Evolutionary conservation across 2,329 filamentous ascomycete genomes (phyloP), one percentile per base, ranked within the genome.

Genomic region (Emergomyces orientalis): DNA sequence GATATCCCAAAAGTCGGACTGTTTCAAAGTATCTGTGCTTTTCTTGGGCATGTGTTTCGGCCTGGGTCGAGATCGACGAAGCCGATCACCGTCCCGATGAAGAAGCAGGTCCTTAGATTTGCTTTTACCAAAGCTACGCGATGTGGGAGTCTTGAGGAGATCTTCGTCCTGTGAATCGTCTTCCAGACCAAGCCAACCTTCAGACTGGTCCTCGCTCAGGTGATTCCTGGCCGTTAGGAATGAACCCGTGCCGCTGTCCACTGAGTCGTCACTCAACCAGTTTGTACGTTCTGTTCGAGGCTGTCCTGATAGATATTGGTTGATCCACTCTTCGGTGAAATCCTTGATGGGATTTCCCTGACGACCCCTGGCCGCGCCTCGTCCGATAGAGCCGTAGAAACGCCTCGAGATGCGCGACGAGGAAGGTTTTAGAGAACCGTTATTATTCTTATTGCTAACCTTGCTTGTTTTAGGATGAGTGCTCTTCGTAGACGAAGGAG

Each of bases 321-420:
- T 88, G 67, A 94, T 91, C 90, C 90, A 93, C 78, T 91, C 88
- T 74, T 92, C 88, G 0, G 88, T 91, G 61, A 92, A 82, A 64
- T 87, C 86, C 66, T 73, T 72, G 63, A 76, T 76, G 1, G 76
- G 74, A 58, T 73, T 74, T 34, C 70, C 73, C 63, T 66, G 70
- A 66, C 69, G 70, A 43, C 63, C 59, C 52, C 59, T 30, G 49
- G 63, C 65, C 22, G 71, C 67, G 30, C 70, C 70, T 49, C 68
- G 70, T 45, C 69, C 67, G 54, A 71, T 65, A n/a, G 66, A 70
- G 49, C 70, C 68, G 65, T 69, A 65, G 47, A 68, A 62, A 13
- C 65, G 69, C 39, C 68, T 65, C 8, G 65, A 63, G 56, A 70
- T 63, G 49, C 64, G 66, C 41, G 72, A 69, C 13, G 69, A 69